Evolutionary conservation across 768 basidiomycete species (phyloP).

Genomic region (Postia placenta): DNA sequence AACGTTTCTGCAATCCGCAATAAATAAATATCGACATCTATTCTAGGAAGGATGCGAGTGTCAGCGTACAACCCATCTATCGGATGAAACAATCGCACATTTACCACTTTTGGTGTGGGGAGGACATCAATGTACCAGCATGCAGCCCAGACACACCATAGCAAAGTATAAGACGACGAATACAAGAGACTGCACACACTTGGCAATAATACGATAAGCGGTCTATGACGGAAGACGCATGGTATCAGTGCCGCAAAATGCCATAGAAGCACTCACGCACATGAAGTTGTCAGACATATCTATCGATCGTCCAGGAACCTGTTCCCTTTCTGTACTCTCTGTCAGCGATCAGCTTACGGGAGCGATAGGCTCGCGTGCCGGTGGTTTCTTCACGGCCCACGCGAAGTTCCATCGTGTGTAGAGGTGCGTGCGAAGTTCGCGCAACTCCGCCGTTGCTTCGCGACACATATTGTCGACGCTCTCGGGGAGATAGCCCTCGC

Average conservation of each 20-base stretch:
- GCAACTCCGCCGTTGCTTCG: slow-evolving; percentile 22
- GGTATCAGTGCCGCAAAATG: background rate
- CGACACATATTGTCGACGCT: slow-evolving; percentile 23
- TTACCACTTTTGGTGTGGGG: no score
- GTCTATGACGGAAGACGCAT: background rate
- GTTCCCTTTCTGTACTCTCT: background rate
- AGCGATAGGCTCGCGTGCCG: background rate
- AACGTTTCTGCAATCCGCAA: no score
- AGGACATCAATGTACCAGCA: no score
- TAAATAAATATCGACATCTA: no score
- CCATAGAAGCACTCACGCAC: background rate
- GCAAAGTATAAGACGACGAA: no score
- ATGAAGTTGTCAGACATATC: background rate
- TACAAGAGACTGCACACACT: no score
- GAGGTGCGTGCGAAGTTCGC: slow-evolving; percentile 19
- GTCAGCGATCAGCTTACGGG: background rate
- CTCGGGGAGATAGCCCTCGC: slow-evolving; percentile 26
- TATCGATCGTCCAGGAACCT: background rate
- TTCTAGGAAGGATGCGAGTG: no score
- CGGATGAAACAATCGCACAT: no score
- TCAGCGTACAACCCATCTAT: no score
- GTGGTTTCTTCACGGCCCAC: slow-evolving; percentile 25
- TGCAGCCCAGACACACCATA: no score
- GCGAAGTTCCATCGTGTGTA: slow-evolving; percentile 28
- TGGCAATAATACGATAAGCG: background rate